Evolutionary conservation across 805 yeast genomes (phyloP), one percentile per base, ranked within the genome.

Genomic region (Zygosaccharomyces gambellarensis): DNA sequence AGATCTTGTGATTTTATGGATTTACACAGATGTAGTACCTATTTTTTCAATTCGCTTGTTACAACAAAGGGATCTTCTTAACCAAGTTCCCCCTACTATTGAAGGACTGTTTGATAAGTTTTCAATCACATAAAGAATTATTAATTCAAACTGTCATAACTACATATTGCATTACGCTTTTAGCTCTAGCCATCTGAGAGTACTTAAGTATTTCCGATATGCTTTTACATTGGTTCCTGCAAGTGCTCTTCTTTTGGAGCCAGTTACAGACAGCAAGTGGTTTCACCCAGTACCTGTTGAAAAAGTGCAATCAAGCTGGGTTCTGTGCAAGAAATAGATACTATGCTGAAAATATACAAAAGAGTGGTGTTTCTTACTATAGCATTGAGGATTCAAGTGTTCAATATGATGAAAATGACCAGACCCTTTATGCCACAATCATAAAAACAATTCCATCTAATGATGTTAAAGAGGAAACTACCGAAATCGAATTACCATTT

Each of bases 281-380:
- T 1, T 89, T 82, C 34, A 83, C 84, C 57, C 80, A 78, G 2
- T 80, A 82, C 54, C 67, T 88, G 47, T 85, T 89, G 73, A 87
- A 88, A 62, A 79, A 74, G 11, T 90, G 98, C 66, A 80, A 74
- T 5, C 83, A 85, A 59, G 78, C 89, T 14, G 95, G 96, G 5
- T 90, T 90, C 63, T 90, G 98, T 63, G 68, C 75, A 44, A 76
- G 98, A 65, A 87, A 90, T 60, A 72, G 92, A 48, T 81, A 79
- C 49, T 88, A 78, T 62, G 87, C 88, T 1, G 52, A 61, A 2
- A 63, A 72, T 41, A 71, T 78, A 5, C 48, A 54, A 5, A 56
- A 55, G 14, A 54, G 61, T 0, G 69, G 65, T 39, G 65, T 64
- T 19, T 63, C 73, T 1, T 70, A 74, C 28, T 78, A 79, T 55